phyloP scores from a whole-genome alignment of 331 rosid genomes.

The Prunus yedoensis region DNA sequence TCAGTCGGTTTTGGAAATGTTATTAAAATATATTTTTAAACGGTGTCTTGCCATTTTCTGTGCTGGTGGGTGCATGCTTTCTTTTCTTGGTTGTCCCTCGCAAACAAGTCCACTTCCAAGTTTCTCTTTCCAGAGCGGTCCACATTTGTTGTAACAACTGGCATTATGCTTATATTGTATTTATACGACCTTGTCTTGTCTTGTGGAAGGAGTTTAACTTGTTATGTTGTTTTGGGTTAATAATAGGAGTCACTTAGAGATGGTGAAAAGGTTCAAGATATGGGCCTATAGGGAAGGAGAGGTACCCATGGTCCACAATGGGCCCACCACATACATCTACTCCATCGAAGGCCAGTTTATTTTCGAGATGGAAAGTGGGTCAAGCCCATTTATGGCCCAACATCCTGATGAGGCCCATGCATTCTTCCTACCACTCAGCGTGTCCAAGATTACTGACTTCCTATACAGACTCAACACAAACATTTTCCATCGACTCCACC shows the following conservation, averaged over 20 bases:
- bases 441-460: slow-evolving; percentile 14
- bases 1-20: no score
- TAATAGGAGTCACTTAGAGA: slow-evolving; percentile 11
- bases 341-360: slow-evolving; percentile 23
- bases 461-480: not conserved
- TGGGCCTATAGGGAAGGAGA: slow-evolving; percentile 22
- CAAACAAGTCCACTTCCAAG: not conserved
- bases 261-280: slow-evolving; percentile 21
- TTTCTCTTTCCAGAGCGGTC: not conserved
- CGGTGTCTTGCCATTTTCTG: no score
- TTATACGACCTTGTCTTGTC: not conserved
- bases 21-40: no score
- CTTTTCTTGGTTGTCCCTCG: no score
- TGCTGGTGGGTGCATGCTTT: no score
- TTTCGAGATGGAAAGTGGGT: slow-evolving; percentile 15
- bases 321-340: slow-evolving; percentile 19
- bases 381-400: slow-evolving; percentile 10
- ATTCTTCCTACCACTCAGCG: slow-evolving; percentile 18
- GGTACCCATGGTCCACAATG: slow-evolving; percentile 12
- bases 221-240: not conserved
- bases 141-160: not conserved
- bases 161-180: not conserved
- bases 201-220: not conserved
- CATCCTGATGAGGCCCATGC: slow-evolving; percentile 20
- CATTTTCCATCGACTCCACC: slow-evolving; percentile 8